A percentile compares a stretch with the other conserved stretches of the same genome.
Evolutionary conservation across 2,329 filamentous ascomycete genomes (phyloP).

Genomic region (Alternaria hordeiaustralica): DNA sequence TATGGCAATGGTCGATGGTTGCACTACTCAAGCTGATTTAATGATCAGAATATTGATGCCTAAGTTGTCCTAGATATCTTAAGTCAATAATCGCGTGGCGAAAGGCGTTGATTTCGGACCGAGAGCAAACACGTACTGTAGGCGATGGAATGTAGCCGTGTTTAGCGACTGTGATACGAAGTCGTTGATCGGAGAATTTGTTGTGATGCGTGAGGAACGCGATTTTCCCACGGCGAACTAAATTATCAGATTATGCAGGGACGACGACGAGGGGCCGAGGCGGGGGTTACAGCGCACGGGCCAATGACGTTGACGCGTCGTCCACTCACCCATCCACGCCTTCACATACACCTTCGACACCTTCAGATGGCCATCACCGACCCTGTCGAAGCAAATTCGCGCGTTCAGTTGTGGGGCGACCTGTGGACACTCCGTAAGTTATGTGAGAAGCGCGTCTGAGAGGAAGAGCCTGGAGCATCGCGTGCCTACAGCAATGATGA

Average conservation of each 20-base stretch:
- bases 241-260: constrained; percentile 12
- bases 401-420: no score
- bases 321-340: background rate
- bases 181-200: background rate
- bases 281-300: constrained; percentile 2
- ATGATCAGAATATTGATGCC: background rate
- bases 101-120: background rate
- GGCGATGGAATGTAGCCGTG: background rate
- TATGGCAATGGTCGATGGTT: background rate
- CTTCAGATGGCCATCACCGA: background rate
- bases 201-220: background rate
- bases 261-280: background rate
- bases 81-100: background rate
- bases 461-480: background rate
- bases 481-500: background rate
- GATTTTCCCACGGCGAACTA: background rate
- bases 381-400: background rate
- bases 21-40: background rate
- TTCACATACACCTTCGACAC: background rate
- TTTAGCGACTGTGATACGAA: background rate
- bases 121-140: background rate
- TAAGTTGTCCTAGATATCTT: background rate
- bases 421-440: background rate
- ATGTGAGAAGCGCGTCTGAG: background rate
- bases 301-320: constrained; percentile 9